phyloP scores from a whole-genome alignment of 2,329 filamentous ascomycete species.

The Sporothrix dimorphospora region DNA sequence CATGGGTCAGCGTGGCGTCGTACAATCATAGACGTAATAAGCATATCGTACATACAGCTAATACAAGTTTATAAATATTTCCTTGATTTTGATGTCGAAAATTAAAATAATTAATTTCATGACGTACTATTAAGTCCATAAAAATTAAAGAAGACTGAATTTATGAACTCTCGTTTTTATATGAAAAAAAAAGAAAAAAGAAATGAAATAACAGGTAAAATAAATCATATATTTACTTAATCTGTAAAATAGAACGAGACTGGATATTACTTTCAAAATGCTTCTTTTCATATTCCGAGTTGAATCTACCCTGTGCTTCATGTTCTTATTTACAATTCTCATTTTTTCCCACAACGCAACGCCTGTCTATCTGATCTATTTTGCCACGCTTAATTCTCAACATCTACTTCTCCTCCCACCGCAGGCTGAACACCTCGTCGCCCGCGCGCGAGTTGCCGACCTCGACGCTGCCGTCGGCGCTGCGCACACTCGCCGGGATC shows the following conservation, averaged over 20 bases:
- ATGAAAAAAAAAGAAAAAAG: no score
- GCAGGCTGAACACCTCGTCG: slow-evolving; percentile 47
- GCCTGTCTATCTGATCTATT: background rate
- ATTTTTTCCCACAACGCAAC: background rate
- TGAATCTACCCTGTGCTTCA: background rate
- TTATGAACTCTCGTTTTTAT: no score
- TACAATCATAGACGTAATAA: background rate
- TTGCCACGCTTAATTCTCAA: no score
- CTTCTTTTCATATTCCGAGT: background rate
- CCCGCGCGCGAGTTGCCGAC: slow-evolving; percentile 50
- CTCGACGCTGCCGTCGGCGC: slow-evolving; percentile 45
- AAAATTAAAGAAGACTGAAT: no score
- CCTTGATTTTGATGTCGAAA: no score
- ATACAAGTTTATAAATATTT: background rate
- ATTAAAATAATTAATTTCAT: no score
- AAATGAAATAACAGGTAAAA: background rate
- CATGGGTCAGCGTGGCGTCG: slow-evolving; percentile 13
- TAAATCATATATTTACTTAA: no score
- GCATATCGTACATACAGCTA: background rate
- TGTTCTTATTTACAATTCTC: background rate
- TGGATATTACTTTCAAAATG: no score
- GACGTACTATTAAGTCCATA: no score
- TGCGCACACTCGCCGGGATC: slow-evolving; percentile 47
- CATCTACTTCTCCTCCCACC: slow-evolving; percentile 38
- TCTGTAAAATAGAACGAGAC: no score